These are phyloP conservation scores for Cokeromyces recurvatus DNA, from an alignment of 371 early-diverging fungal genomes.

Conservation along the genomic window DNA sequence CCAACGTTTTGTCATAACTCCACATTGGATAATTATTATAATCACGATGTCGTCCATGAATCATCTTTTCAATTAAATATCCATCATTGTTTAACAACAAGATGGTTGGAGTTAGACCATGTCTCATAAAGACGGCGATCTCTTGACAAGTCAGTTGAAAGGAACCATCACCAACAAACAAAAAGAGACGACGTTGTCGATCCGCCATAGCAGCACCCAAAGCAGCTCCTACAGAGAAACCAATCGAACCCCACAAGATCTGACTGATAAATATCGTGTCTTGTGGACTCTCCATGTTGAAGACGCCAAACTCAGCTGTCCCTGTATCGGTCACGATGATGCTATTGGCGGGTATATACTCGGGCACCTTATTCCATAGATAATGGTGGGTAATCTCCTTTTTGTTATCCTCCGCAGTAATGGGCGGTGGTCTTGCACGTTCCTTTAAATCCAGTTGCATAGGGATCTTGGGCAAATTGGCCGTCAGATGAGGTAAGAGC, in stretches of 20 bases:
- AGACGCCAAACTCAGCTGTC: constrained; percentile 40
- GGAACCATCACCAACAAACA: constrained; percentile 53
- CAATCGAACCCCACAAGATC: constrained; percentile 43
- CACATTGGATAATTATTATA: constrained; percentile 51
- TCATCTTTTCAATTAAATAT: constrained; percentile 46
- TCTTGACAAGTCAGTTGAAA: constrained; percentile 49
- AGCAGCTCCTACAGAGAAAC: constrained; percentile 35
- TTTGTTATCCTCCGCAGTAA: constrained; percentile 10
- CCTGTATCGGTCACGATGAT: constrained; percentile 49
- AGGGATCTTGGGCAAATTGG: constrained; percentile 13
- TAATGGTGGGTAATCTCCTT: constrained; percentile 34
- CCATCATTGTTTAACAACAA: constrained; percentile 51
- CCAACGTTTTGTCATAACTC: constrained; percentile 37
- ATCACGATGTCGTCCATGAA: constrained; percentile 38
- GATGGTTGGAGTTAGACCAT: constrained; percentile 43
- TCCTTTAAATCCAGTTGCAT: constrained; percentile 12
- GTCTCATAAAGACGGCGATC: constrained; percentile 43
- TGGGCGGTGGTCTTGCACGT: constrained; percentile 4
- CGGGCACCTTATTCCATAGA: constrained; percentile 38
- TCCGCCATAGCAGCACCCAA: constrained; percentile 35
- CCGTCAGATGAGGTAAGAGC: constrained; percentile 27
- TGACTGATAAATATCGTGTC: constrained; percentile 33
- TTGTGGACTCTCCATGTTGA: constrained; percentile 31
- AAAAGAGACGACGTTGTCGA: constrained; percentile 20
- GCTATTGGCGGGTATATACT: constrained; percentile 25